These are phyloP conservation scores for Eucalyptus tenuipes DNA, from an alignment of 345 rosid genomes.

Conservation along the genomic window DNA sequence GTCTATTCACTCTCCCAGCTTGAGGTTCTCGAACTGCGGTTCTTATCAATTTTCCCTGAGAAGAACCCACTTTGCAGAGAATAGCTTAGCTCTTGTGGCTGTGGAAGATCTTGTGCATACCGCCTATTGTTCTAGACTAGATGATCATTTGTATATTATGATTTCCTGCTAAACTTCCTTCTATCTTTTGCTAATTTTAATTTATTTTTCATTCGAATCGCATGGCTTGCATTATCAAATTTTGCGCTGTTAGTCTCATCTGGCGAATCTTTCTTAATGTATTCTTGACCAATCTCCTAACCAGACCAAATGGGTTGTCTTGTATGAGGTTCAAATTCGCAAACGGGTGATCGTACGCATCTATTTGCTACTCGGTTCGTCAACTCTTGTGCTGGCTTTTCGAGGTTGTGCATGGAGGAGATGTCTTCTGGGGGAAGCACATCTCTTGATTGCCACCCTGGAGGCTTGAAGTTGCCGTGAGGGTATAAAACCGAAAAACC, in stretches of 20 bases:
- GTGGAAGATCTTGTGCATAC: neutral
- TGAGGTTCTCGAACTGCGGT: neutral
- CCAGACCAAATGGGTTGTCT: neutral
- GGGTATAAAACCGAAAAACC: neutral
- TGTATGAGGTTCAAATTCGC: neutral
- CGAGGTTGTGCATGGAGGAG: neutral
- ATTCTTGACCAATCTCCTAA: neutral
- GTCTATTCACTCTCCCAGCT: neutral
- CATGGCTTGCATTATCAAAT: neutral
- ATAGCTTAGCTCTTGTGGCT: neutral
- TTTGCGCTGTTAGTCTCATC: neutral
- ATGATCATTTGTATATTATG: neutral
- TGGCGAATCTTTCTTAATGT: neutral
- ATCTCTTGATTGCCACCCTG: neutral
- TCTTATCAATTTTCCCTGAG: neutral
- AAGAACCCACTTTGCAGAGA: neutral
- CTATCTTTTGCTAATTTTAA: neutral
- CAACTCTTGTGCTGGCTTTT: neutral
- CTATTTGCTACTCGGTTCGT: neutral
- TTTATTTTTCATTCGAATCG: neutral
- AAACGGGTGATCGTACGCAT: neutral
- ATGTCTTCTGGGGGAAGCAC: neutral
- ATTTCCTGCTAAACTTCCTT: neutral
- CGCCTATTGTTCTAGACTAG: neutral
- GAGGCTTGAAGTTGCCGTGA: neutral